Conservation (phyloP, 2,329 filamentous ascomycete species). For the Alternaria arbusti region DNA sequence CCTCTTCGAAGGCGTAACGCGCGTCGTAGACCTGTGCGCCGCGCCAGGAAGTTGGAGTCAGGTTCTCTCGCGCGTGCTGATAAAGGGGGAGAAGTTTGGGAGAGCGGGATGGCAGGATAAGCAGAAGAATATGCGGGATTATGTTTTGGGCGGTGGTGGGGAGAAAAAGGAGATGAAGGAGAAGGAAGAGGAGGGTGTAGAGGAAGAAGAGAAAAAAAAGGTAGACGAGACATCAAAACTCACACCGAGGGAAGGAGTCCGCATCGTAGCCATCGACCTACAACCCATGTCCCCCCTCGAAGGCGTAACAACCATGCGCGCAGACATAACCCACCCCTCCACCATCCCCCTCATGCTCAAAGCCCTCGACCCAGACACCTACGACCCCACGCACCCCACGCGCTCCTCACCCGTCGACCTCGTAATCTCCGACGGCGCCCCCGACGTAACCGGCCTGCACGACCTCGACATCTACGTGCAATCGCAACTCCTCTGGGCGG, state of each 20-base stretch:
- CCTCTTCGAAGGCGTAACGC: conserved; percentile 85
- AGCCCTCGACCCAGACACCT: conserved; percentile 75
- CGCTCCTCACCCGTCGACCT: conserved; percentile 83
- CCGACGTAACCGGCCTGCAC: conserved; percentile 94
- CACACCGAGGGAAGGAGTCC: conserved; percentile 72
- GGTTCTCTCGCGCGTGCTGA: conserved; percentile 89
- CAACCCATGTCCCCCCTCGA: conserved; percentile 95
- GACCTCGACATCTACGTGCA: conserved; percentile 99
- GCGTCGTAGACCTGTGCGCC: conserved; percentile 94
- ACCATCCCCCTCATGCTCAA: conserved; percentile 88
- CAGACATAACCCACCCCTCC: conserved; percentile 96
- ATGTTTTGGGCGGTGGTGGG: conserved; percentile 55
- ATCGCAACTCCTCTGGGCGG: conserved; percentile 91
- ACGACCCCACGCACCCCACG: conserved; percentile 49
- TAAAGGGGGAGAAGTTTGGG: conserved; percentile 91
- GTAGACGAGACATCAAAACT: conserved; percentile 31
- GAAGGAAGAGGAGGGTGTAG: conserved; percentile 20
- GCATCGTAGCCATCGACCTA: conserved; percentile 94
- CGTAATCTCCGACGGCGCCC: conserved; percentile 92
- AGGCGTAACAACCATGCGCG: conserved; percentile 88
- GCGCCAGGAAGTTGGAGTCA: conserved; percentile 98
- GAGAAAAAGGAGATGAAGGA: conserved; percentile 19
- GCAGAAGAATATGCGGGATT: conserved; percentile 70
- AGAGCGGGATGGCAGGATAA: conserved; percentile 86
- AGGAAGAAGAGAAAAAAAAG: conserved; percentile 16